Percentiles rank a stretch among this genome's conserved stretches.
Evolutionary conservation across 495 filamentous ascomycete genomes (phyloP).

Genomic region (Friedmanniomyces endolithicus): DNA sequence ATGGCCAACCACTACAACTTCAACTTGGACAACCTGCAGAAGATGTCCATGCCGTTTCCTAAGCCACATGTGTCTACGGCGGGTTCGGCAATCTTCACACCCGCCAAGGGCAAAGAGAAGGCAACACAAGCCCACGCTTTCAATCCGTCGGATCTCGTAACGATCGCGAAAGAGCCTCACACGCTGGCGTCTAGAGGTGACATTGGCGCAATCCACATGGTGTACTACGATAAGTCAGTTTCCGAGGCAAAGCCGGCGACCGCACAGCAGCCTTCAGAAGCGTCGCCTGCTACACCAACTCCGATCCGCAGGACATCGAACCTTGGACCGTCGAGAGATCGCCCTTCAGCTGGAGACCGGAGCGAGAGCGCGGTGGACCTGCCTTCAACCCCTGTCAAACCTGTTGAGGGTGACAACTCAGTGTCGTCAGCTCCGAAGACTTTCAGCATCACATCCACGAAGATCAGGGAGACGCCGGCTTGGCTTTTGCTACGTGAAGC

Average conservation of each 20-base stretch:
- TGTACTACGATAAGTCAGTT: conserved; percentile 44
- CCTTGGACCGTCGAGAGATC: conserved; percentile 22
- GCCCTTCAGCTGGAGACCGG: conserved; percentile 29
- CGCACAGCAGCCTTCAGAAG: conserved; percentile 10
- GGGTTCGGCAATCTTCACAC: conserved; percentile 28
- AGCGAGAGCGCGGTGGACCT: conserved; percentile 44
- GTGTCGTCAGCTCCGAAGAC: conserved; percentile 34
- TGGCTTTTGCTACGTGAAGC: conserved; percentile 56
- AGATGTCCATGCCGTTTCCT: conserved; percentile 69
- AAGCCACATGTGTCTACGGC: conserved; percentile 43
- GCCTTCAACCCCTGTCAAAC: conserved; percentile 18
- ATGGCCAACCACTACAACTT: conserved; percentile 87
- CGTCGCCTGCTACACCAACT: conserved; percentile 32
- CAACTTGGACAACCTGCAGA: conserved; percentile 75
- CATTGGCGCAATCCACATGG: conserved; percentile 52
- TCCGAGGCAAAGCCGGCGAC: conserved; percentile 11
- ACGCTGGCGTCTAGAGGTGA: conserved; percentile 31
- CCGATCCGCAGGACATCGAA: conserved; percentile 34
- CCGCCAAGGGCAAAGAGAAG: conserved; percentile 65
- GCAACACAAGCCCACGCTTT: conserved; percentile 33
- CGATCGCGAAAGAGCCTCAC: conserved; percentile 47
- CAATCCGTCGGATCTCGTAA: conserved; percentile 66
- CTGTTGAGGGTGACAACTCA: conserved; percentile 3
- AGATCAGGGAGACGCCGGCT: conserved; percentile 46
- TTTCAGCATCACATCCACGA: conserved; percentile 58